Evolutionary conservation across 1,139 yeast species (phyloP).

Genomic region (Suhomyces bokatorum): DNA sequence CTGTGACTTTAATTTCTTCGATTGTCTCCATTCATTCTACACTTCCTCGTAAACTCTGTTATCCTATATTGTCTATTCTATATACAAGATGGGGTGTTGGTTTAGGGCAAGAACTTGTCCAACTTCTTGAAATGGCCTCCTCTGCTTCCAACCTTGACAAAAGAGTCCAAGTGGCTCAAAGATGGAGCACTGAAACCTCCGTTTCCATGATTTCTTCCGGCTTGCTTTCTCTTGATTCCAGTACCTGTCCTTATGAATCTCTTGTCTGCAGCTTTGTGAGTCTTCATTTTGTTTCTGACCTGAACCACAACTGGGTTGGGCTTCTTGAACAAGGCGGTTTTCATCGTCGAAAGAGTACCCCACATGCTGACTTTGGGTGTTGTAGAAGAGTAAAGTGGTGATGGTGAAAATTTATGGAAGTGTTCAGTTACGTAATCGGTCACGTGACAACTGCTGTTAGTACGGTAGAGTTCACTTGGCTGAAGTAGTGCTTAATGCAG

Average conservation of each 20-base stretch:
- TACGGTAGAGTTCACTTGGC: too few relatives aligned
- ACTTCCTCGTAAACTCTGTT: not conserved
- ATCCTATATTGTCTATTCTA: not conserved
- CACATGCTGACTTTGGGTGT: constrained; percentile 7
- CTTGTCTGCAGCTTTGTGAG: constrained; percentile 71
- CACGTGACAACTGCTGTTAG: not conserved
- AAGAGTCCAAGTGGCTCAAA: constrained; percentile 63
- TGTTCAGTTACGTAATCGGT: not conserved
- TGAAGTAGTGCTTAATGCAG: too few relatives aligned
- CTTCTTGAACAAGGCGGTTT: constrained; percentile 8
- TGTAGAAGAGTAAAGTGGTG: not conserved
- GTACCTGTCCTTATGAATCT: constrained; percentile 35
- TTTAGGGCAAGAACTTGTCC: constrained; percentile 27
- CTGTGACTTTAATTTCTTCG: too few relatives aligned
- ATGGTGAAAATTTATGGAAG: constrained; percentile 6
- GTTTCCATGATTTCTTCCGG: constrained; percentile 92
- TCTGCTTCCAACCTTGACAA: constrained; percentile 53
- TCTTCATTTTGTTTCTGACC: constrained; percentile 55
- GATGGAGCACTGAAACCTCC: constrained; percentile 78
- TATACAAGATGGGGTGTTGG: not conserved
- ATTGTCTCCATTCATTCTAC: not conserved
- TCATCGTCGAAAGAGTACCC: constrained; percentile 11
- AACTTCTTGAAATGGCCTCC: constrained; percentile 57
- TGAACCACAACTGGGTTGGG: constrained; percentile 29
- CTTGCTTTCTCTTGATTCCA: constrained; percentile 60